A percentile compares a stretch with the other conserved stretches of the same genome.
Evolutionary conservation across 2,329 filamentous ascomycete species (phyloP).

Genomic region (Dendrostoma leiphaemia): DNA sequence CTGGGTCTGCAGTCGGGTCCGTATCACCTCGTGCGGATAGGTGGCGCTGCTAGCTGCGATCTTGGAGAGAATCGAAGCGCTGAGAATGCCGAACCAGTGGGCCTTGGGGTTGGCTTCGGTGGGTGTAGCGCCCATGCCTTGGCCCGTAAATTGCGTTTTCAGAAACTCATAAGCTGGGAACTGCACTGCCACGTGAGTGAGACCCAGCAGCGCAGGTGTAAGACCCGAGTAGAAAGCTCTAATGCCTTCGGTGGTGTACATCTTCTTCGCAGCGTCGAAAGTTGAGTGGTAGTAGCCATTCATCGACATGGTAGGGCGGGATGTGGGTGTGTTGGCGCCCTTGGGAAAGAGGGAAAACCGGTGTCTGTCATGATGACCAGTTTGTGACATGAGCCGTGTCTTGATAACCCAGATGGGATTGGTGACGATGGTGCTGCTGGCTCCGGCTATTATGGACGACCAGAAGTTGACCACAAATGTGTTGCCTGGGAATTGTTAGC

Average conservation of each 20-base stretch:
- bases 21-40: conserved; percentile 94
- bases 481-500: conserved; percentile 54
- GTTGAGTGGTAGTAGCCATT: conserved; percentile 87
- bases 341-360: conserved; percentile 46
- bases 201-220: conserved; percentile 83
- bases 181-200: conserved; percentile 95
- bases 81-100: conserved; percentile 81
- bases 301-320: conserved; percentile 49
- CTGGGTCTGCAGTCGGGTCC: conserved; percentile 91
- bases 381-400: conserved; percentile 95
- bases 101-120: conserved; percentile 51
- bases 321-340: conserved; percentile 52
- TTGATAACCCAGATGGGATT: conserved; percentile 99
- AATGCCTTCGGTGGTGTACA: conserved; percentile 89
- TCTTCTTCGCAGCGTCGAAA: conserved; percentile 87
- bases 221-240: conserved; percentile 93
- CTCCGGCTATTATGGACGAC: conserved; percentile 87
- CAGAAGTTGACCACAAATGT: conserved; percentile 78
- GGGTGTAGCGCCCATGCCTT: conserved; percentile 75
- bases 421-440: conserved; percentile 88
- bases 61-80: conserved; percentile 90
- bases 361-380: conserved; percentile 42
- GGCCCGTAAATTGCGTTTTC: conserved; percentile 85
- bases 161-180: conserved; percentile 95
- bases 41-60: conserved; percentile 91